Base-by-base conservation (phyloP, 768 basidiomycete species). In the Suillus hirtellus region DNA sequence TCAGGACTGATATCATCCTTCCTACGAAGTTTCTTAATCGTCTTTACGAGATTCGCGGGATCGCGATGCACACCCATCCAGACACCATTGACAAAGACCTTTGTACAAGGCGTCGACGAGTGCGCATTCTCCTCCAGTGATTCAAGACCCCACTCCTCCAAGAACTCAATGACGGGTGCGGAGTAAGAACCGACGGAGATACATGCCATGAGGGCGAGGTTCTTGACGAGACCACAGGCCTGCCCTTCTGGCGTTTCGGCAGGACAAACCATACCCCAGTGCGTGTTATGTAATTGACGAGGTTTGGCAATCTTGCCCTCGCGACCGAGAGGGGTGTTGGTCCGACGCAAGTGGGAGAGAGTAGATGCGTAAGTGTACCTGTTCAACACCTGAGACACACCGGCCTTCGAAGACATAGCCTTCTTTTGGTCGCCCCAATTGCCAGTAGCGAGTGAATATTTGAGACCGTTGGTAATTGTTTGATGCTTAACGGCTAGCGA, bases 401-500 rank as follows among this genome's bases (percentile, higher is more conserved):
- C 97, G 59, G 96, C 97, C 75, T 97, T 97, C 11, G 95, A 91
- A 47, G 93, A 89, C 93, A 97, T 97, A 0, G 93, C 90, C 77
- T 99, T 97, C 82, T 98, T 97, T 78, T 98, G 95, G 75, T 97
- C 96, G 34, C 96, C 96, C 97, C 97, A 99, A 74, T 99, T 99
- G 65, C 97, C 97, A 0, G 97, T 99, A 37, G 96, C 95, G 38
- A 99, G 83, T 19, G 97, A 99, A 75, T 99, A 99, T 73, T 96
- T 96, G 60, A 99, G 84, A 64, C 97, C 97, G 75, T 99, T 97
- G 34, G 96, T 98, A 67, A 99, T 99, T 38, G 95, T 98, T 71
- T 93, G 93, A 69, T 95, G 91, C 76, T 96, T 96, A 73, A 99
- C 94, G 37, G 96, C 96, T 42, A 92, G 78, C 43, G 88, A 86